phyloP scores from a whole-genome alignment of 139 green algal genomes.

The Gonium pectorale region DNA sequence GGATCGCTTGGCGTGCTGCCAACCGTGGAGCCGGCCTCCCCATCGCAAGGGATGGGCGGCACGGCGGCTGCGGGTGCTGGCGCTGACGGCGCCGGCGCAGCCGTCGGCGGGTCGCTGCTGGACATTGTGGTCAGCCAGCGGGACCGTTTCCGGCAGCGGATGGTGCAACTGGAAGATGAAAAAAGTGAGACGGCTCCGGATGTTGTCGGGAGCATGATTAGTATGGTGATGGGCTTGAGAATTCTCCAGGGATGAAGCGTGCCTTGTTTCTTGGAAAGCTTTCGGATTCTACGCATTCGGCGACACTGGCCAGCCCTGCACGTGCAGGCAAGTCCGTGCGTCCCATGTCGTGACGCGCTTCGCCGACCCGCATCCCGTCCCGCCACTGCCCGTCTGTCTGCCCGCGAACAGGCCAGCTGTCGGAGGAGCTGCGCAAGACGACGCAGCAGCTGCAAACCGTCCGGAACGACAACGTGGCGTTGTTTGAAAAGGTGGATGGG shows the following conservation, averaged over 20 bases:
- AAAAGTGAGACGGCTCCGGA: constrained; percentile 51
- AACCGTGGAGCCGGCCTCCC: neutral
- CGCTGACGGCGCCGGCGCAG: neutral
- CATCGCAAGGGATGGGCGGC: neutral
- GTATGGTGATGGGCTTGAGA: too few species aligned
- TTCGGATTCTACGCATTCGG: too few species aligned
- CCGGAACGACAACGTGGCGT: constrained; percentile 58
- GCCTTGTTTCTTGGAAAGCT: too few species aligned
- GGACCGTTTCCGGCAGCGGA: constrained; percentile 61
- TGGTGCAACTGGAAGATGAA: constrained; percentile 57
- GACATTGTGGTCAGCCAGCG: constrained; percentile 65
- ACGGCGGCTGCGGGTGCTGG: neutral
- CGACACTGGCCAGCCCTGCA: too few species aligned
- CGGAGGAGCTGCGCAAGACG: constrained; percentile 36
- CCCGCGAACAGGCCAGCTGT: constrained; percentile 19
- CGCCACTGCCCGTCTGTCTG: too few species aligned
- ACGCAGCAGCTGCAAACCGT: constrained; percentile 42
- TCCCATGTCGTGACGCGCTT: too few species aligned
- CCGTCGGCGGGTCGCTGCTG: constrained; percentile 42
- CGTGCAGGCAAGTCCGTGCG: too few species aligned
- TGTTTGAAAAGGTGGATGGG: constrained; percentile 64
- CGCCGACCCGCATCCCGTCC: neutral
- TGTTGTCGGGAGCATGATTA: too few species aligned
- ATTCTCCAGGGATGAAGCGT: too few species aligned
- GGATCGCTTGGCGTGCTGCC: neutral